A percentile compares a stretch with the other conserved stretches of the same genome.
Evolutionary conservation across 2,329 filamentous ascomycete genomes (phyloP).

Genomic region (Xylaria sp.): DNA sequence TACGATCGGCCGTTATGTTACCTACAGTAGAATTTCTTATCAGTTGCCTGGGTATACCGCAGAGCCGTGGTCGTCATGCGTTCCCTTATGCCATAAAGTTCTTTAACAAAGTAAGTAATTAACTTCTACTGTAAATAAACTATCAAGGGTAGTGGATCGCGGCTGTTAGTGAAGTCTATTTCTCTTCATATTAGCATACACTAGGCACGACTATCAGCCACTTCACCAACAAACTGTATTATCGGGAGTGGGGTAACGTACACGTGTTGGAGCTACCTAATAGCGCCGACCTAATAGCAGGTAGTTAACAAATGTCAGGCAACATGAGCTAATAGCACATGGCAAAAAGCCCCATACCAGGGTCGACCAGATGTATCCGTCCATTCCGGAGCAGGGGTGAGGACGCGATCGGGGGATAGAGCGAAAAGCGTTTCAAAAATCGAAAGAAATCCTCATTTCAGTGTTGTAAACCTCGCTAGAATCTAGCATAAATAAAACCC

Average conservation of each 20-base stretch:
- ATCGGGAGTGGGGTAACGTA: background rate
- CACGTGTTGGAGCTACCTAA: conserved; percentile 7
- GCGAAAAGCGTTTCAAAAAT: background rate
- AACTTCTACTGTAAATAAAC: background rate
- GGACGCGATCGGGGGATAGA: background rate
- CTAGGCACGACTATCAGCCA: too few relatives aligned
- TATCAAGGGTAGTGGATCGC: background rate
- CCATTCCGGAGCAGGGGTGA: background rate
- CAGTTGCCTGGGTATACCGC: background rate
- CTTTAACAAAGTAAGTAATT: background rate
- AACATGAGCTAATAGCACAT: conserved; percentile 5
- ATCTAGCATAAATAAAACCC: background rate
- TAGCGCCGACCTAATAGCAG: background rate
- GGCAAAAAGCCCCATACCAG: conserved; percentile 10
- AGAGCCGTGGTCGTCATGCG: background rate
- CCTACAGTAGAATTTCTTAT: background rate
- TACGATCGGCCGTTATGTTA: too few relatives aligned
- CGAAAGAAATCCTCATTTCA: conserved; percentile 1
- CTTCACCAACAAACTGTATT: background rate
- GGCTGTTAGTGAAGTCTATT: background rate
- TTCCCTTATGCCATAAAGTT: background rate
- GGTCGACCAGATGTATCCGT: background rate
- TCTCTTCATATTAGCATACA: background rate
- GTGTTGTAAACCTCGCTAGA: background rate
- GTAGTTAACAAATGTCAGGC: conserved; percentile 10